Percentiles rank a stretch among this genome's conserved stretches.
phyloP scores from a whole-genome alignment of 768 basidiomycete species.

The Vishniacozyma victoriae region DNA sequence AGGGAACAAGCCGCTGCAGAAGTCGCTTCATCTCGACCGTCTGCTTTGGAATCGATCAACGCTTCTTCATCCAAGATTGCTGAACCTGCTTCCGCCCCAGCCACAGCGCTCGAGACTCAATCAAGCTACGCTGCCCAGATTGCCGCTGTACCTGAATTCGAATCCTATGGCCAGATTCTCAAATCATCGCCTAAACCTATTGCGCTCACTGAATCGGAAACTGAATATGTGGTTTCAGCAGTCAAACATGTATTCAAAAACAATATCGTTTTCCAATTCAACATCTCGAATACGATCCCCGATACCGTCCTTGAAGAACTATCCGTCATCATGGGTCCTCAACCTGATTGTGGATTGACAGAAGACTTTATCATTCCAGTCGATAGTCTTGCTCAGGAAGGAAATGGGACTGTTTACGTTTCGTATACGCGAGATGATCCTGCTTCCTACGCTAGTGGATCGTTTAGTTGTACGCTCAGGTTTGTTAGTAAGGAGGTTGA shows the following conservation, averaged over 20 bases:
- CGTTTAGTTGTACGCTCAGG: slow-evolving; percentile 85
- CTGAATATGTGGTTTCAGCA: slow-evolving; percentile 92
- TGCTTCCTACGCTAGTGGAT: slow-evolving; percentile 68
- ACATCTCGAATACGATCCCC: slow-evolving; percentile 91
- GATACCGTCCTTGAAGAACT: slow-evolving; percentile 93
- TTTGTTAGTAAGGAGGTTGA: slow-evolving; percentile 97
- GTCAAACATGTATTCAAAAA: slow-evolving; percentile 96
- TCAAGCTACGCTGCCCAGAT: slow-evolving; percentile 83
- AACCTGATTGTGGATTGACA: slow-evolving; percentile 65
- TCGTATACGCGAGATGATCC: slow-evolving; percentile 82
- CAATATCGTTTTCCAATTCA: slow-evolving; percentile 98
- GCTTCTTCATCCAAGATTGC: slow-evolving; percentile 55
- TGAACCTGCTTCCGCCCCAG: slow-evolving; percentile 61
- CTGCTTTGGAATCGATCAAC: slow-evolving; percentile 75
- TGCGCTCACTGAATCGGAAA: slow-evolving; percentile 91
- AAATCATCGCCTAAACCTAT: slow-evolving; percentile 73
- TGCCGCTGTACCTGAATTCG: slow-evolving; percentile 76
- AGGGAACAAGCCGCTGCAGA: slow-evolving; percentile 85
- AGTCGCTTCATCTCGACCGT: slow-evolving; percentile 68
- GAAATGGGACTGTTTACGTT: slow-evolving; percentile 78
- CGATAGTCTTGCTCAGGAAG: slow-evolving; percentile 61
- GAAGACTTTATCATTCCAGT: slow-evolving; percentile 94
- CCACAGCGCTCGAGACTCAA: slow-evolving; percentile 72
- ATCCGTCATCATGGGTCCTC: slow-evolving; percentile 83
- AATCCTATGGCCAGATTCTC: slow-evolving; percentile 74